Conservation (phyloP, 441 rosid species). For the Sinapis alba region DNA sequence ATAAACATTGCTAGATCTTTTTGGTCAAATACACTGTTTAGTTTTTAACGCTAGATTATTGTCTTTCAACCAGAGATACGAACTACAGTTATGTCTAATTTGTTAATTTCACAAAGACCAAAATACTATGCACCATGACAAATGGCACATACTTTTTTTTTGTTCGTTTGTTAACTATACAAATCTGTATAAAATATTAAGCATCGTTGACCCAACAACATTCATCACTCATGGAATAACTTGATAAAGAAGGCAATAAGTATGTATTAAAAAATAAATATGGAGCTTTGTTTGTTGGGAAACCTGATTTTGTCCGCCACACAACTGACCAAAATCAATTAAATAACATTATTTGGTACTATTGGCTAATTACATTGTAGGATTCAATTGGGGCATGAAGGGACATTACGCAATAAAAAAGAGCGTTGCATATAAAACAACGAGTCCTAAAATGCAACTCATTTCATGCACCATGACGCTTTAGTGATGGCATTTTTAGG, state of each 20-base stretch:
- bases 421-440: slow-evolving; percentile 37
- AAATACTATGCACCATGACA: neutral
- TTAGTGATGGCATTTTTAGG: slow-evolving; percentile 39
- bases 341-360: slow-evolving; percentile 27
- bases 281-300: slow-evolving; percentile 42
- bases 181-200: neutral
- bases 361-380: slow-evolving; percentile 45
- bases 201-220: slow-evolving; percentile 16
- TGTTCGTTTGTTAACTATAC: neutral
- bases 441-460: slow-evolving; percentile 19
- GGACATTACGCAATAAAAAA: slow-evolving; percentile 49
- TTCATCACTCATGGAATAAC: neutral
- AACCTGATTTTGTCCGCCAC: slow-evolving; percentile 82
- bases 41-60: neutral
- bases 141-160: neutral
- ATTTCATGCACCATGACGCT: slow-evolving; percentile 42
- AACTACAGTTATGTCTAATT: neutral
- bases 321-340: slow-evolving; percentile 29
- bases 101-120: neutral
- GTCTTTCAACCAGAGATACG: neutral
- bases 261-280: neutral
- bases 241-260: slow-evolving; percentile 22
- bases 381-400: slow-evolving; percentile 63
- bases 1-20: neutral
- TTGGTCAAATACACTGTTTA: neutral